Evolutionary conservation across 164 flowering plant species (phyloP).

Genomic region (Annona cherimola): DNA sequence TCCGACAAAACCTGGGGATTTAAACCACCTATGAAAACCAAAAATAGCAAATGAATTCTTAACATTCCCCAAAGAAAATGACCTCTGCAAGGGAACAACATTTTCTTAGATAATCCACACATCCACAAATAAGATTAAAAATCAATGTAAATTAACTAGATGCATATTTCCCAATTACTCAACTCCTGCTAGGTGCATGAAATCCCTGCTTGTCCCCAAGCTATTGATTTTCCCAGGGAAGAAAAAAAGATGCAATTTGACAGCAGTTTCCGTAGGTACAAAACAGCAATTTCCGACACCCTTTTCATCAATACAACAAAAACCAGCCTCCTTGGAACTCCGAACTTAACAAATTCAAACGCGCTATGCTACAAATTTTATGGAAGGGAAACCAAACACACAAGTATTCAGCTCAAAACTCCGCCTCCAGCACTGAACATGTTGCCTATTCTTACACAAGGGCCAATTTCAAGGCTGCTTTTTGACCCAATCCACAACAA

Average conservation of each 20-base stretch:
- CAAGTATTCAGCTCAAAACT: too few species aligned
- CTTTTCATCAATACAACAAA: too few species aligned
- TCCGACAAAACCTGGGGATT: conserved; percentile 75
- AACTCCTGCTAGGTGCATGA: neutral
- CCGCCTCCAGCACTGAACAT: too few species aligned
- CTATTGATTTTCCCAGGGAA: neutral
- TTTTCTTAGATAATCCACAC: neutral
- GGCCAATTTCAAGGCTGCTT: too few species aligned
- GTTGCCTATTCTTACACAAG: too few species aligned
- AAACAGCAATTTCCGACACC: too few species aligned
- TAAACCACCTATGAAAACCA: conserved; percentile 45
- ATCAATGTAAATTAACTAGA: neutral
- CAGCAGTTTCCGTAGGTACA: neutral
- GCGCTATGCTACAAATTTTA: too few species aligned
- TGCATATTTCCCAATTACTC: neutral
- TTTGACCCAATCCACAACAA: too few species aligned
- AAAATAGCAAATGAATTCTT: conserved; percentile 4
- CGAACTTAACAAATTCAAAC: too few species aligned
- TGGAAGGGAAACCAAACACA: too few species aligned
- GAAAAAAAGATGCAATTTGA: neutral
- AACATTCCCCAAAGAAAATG: neutral
- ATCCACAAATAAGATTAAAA: neutral
- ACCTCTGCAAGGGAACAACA: neutral
- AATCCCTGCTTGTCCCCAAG: neutral
- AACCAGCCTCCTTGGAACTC: too few species aligned